Evolutionary conservation across 1,284 basidiomycete species (phyloP), one percentile per base, ranked within the genome.

Genomic region (Spongispora temasekensis): DNA sequence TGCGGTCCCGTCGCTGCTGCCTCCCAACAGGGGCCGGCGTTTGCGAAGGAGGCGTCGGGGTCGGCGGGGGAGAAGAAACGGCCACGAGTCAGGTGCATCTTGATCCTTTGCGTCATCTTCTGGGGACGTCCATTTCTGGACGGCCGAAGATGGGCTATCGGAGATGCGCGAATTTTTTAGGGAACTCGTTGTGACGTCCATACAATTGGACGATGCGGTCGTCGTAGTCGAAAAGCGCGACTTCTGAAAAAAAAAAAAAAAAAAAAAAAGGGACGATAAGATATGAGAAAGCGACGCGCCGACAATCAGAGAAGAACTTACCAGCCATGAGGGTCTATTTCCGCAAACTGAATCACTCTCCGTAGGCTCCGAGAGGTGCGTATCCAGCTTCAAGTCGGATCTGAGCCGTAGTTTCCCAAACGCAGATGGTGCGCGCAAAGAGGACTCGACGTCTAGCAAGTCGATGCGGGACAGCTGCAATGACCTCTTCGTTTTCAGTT

Each of bases 161-260:
- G 48, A 35, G 13, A 60, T 63, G 61, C 58, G 54, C 6, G 27
- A 51, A 42, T 48, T 58, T 19, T 56, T 63, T 17, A 48, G 21
- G 6, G 58, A 28, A 27, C 25, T 48, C 12, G 54, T 34, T 3
- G 52, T 13, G 10, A 79, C 75, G 46, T 79, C 76, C 55, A 83
- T 69, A 62, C 80, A 81, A 57, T 77, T 75, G 27, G 80, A 81
- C 1, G 83, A 83, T 13, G 82, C 82, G 2, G 79, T 81, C 6
- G 82, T 83, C 37, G 82, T 80, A 23, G 78, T 76, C 23, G 83
- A 84, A 65, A 84, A 84, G 5, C 77, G 75, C 5, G 83, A 84
- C 58, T 68, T 74, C 83, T 83, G 53, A 6, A 31, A 48, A 27
- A 28, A n/a, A 27, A 17, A 27, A 25, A 6, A 15, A 27, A 48